These are phyloP conservation scores for Apiospora arundinis DNA, from an alignment of 2,329 filamentous ascomycete genomes.

Conservation along the genomic window DNA sequence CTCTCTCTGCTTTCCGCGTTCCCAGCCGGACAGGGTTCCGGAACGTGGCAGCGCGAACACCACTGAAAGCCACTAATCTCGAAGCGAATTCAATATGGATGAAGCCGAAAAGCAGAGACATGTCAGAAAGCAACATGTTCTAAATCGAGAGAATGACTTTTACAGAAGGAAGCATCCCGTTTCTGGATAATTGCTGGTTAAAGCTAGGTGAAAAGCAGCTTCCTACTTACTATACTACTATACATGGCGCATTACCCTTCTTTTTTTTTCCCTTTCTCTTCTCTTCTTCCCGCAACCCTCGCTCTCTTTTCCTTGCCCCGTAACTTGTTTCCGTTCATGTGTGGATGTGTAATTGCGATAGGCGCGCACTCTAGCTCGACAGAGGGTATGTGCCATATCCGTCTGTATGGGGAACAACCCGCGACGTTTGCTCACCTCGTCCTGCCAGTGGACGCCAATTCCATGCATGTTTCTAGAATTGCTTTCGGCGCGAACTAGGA, in stretches of 20 bases:
- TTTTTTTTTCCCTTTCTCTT: not conserved
- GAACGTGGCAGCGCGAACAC: constrained; percentile 13
- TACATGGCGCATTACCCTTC: not conserved
- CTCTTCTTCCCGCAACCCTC: not conserved
- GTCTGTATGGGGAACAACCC: not conserved
- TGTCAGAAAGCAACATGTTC: not conserved
- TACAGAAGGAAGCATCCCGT: not conserved
- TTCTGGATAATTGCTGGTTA: not conserved
- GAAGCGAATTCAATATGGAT: not conserved
- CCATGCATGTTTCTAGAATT: constrained; percentile 1
- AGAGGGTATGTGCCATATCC: not conserved
- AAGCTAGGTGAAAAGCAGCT: not conserved
- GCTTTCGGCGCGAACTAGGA: not conserved
- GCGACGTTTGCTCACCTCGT: not conserved
- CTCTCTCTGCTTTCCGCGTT: not conserved
- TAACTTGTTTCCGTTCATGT: not conserved
- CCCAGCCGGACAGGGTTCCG: not conserved
- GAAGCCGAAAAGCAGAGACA: not conserved
- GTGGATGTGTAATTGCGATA: not conserved
- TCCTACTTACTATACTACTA: not conserved
- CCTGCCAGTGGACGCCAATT: not conserved
- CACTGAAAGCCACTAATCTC: not conserved
- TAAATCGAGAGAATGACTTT: not conserved
- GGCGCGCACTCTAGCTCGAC: not conserved
- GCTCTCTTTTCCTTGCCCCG: not conserved